Conservation (phyloP, 257 asterid genomes). For the Nicotiana benthamiana region DNA sequence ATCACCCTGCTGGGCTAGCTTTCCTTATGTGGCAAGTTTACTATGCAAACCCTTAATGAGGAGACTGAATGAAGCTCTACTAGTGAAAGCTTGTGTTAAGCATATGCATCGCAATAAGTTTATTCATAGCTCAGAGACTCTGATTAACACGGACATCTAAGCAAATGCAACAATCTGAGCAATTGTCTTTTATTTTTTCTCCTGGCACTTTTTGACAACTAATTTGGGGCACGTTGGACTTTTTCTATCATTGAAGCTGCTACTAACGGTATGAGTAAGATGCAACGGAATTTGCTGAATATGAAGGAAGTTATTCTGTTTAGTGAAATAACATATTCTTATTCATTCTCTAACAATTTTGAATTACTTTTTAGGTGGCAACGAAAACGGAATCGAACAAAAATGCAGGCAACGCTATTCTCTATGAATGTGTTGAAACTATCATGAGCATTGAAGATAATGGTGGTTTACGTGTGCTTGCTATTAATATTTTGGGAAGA, state of each 20-base stretch:
- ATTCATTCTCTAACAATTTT: slow-evolving; percentile 3
- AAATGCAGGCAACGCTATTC: slow-evolving; percentile 94
- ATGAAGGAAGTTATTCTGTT: not conserved
- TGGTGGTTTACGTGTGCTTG: slow-evolving; percentile 93
- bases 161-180: not conserved
- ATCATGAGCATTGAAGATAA: slow-evolving; percentile 89
- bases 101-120: not conserved
- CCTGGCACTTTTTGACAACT: not conserved
- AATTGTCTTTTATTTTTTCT: not conserved
- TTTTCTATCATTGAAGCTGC: not conserved
- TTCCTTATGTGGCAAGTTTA: not conserved
- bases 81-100: not conserved
- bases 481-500: slow-evolving; percentile 93
- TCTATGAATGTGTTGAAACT: slow-evolving; percentile 91
- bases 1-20: not conserved
- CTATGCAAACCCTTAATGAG: not conserved
- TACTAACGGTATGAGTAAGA: not conserved
- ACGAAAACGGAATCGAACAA: slow-evolving; percentile 96
- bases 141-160: not conserved
- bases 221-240: not conserved
- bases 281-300: not conserved
- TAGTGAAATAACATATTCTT: not conserved
- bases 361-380: slow-evolving; percentile 62
- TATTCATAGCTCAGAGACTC: not conserved
- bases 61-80: not conserved